Base-by-base conservation (phyloP, 345 rosid species). In the Hevea brasiliensis region DNA sequence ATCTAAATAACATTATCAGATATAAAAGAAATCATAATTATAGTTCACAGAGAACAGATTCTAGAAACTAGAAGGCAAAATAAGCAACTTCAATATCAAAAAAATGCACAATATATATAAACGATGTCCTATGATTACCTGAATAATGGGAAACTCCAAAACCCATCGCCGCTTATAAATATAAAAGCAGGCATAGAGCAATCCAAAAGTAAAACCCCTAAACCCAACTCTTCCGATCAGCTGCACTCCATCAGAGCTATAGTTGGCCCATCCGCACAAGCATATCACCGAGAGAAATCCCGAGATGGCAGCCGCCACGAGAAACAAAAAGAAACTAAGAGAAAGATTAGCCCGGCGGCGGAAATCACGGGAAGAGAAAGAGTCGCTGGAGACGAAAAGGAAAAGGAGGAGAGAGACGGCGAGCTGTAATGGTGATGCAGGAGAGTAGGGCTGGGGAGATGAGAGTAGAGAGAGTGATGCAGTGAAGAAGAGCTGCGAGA, bases 141-240 rank as follows among this genome's bases (percentile, higher is more conserved):
- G 99, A 84, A 95, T 87, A 69, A 90, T 88, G 21, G 99, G 97
- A 67, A 95, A 95, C 78, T 87, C 81, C 84, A 95, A 77, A 8
- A 92, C 75, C 98, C 99, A 91, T 78, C 94, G 71, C 27, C 74
- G 85, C 81, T 82, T 86, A 40, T 78, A 79, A 6, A 88, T 80
- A 68, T 79, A 88, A 40, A 86, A 76, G 5, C 63, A 75, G 0
- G 84, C 94, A 61, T 92, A 92, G 32, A 87, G 68, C 74, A 89
- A 82, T 6, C 99, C 99, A 37, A 76, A 75, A 7, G 77, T 86
- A 79, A 85, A 92, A 75, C 97, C 97, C 72, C 89, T 84, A 84
- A 90, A 82, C n/a, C 83, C 81, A 23, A 74, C 73, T 23, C 37
- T 21, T 32, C 37, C 4, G 4, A 32, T 1, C 2, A 1, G 37